Evolutionary conservation across 345 rosid species (phyloP).

Genomic region (Rubroshorea leprosula): DNA sequence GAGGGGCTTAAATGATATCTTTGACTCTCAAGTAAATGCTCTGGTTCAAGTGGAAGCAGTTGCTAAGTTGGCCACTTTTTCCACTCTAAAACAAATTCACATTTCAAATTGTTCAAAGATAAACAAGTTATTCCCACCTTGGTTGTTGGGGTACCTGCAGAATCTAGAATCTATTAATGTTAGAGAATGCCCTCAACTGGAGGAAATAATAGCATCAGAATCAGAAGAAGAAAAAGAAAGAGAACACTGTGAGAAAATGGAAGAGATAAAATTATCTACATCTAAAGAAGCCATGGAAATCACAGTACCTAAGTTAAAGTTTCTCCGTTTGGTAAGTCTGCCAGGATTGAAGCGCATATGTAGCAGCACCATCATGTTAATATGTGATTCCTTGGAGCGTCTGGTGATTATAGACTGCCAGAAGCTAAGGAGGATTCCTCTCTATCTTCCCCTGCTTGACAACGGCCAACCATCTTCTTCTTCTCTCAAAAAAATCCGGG

Average conservation of each 20-base stretch:
- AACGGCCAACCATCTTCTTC: background rate
- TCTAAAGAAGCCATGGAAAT: background rate
- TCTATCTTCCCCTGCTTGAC: background rate
- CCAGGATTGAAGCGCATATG: background rate
- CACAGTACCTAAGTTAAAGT: background rate
- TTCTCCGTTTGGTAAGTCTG: no score
- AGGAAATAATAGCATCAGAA: no score
- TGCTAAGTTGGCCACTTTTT: background rate
- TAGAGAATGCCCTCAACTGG: background rate
- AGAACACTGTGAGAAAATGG: background rate
- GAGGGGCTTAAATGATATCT: background rate
- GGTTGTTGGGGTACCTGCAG: background rate
- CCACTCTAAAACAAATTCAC: background rate
- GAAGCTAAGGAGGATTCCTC: background rate
- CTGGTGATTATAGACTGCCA: background rate
- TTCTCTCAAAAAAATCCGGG: background rate
- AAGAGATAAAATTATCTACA: background rate
- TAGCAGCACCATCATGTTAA: background rate
- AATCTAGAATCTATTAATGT: background rate
- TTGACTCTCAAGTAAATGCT: background rate
- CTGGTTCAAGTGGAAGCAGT: background rate
- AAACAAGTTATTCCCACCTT: background rate
- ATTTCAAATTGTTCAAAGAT: background rate
- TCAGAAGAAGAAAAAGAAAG: no score
- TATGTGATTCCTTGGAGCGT: background rate